Evolutionary conservation across 805 yeast genomes (phyloP).

Genomic region (Kodamaea kakaduensis): DNA sequence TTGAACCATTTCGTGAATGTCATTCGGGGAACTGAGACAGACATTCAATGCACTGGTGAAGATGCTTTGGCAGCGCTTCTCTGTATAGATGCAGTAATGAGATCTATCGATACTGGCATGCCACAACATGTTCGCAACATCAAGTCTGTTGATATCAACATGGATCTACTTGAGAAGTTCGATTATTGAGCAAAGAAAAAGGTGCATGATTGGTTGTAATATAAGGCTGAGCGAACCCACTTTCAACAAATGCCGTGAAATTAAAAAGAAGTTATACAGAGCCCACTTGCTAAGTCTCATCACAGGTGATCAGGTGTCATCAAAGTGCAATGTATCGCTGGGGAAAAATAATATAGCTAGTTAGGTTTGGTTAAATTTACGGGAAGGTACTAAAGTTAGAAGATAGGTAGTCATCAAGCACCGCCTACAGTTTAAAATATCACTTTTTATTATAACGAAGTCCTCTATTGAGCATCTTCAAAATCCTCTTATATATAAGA

Average conservation of each 20-base stretch:
- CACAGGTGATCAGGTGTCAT: no score
- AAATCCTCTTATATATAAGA: slow-evolving; percentile 1
- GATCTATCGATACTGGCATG: slow-evolving; percentile 30
- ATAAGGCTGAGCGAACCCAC: no score
- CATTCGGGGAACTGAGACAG: slow-evolving; percentile 24
- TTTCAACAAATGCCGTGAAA: no score
- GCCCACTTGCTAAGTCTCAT: no score
- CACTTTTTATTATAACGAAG: no score
- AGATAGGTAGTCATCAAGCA: no score
- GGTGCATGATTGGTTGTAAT: no score
- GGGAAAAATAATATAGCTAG: no score
- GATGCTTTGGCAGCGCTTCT: slow-evolving; percentile 37
- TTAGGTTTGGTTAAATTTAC: no score
- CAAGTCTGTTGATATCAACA: slow-evolving; percentile 17
- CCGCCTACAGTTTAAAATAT: no score
- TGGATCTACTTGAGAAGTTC: slow-evolving; percentile 10
- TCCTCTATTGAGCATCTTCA: background rate
- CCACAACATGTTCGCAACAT: slow-evolving; percentile 28
- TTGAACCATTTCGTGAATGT: slow-evolving; percentile 35
- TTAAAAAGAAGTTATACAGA: no score
- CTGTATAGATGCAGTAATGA: slow-evolving; percentile 34
- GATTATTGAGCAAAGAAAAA: slow-evolving; percentile 8
- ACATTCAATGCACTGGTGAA: slow-evolving; percentile 30
- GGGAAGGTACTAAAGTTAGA: background rate
- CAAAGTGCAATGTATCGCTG: no score